These are phyloP conservation scores for Pilasporangium apinafurcum DNA, from an alignment of 352 stramenopile species.

Conservation along the genomic window DNA sequence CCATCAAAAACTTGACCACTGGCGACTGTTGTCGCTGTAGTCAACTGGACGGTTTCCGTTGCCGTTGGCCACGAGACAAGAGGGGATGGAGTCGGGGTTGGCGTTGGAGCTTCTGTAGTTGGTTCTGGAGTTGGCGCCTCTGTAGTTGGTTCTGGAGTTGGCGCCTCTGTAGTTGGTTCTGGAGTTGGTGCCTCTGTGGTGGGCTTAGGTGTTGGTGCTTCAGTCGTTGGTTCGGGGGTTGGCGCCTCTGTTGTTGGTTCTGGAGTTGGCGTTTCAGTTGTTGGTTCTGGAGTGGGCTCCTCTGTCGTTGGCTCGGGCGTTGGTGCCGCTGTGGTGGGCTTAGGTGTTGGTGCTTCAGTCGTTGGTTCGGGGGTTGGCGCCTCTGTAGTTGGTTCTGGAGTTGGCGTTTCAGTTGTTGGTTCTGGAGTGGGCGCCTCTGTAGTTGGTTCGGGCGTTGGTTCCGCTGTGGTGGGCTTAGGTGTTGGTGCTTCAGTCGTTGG, in stretches of 20 bases:
- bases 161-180: slow-evolving; percentile 4
- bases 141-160: slow-evolving; percentile 4
- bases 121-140: slow-evolving; percentile 2
- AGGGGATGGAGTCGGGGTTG: slow-evolving; percentile 4
- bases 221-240: slow-evolving; percentile 4
- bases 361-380: not conserved
- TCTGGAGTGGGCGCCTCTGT: not conserved
- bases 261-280: not conserved
- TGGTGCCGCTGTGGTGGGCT: no score
- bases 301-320: not conserved
- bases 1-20: slow-evolving; percentile 40
- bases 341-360: slow-evolving; percentile 4
- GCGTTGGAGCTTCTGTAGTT: not conserved
- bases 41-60: slow-evolving; percentile 26
- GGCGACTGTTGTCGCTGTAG: slow-evolving; percentile 15
- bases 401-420: slow-evolving; percentile 5
- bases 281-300: not conserved
- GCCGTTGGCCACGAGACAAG: slow-evolving; percentile 38
- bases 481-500: slow-evolving; percentile 7
- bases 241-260: not conserved
- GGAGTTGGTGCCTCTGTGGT: slow-evolving; percentile 6
- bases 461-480: no score
- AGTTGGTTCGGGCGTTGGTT: slow-evolving; percentile 2
- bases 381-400: no score
- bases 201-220: slow-evolving; percentile 1